A percentile compares a stretch with the other conserved stretches of the same genome.
Conservation (phyloP, 2,329 filamentous ascomycete species). For the Fusarium acutatum region DNA sequence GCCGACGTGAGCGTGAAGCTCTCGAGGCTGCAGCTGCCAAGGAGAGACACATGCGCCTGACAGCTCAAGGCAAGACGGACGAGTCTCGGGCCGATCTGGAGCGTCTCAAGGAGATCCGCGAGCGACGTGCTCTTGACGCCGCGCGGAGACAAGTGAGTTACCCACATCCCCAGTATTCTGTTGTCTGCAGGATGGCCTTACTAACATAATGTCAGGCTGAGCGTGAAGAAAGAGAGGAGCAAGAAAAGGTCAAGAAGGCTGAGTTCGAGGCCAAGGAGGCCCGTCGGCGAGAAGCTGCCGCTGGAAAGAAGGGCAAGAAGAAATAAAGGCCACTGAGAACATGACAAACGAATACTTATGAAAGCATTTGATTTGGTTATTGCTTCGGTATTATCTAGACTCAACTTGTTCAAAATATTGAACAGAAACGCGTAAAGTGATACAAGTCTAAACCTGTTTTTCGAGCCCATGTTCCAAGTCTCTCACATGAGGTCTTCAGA, state of each 20-base stretch:
- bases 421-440: background rate
- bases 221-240: constrained; percentile 64
- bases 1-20: constrained; percentile 72
- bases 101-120: constrained; percentile 80
- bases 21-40: constrained; percentile 87
- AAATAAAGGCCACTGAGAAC: constrained; percentile 42
- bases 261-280: constrained; percentile 65
- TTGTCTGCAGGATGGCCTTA: background rate
- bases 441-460: background rate
- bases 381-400: background rate
- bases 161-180: too few species aligned
- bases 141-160: constrained; percentile 76
- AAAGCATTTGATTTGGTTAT: background rate
- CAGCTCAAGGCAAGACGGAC: constrained; percentile 95
- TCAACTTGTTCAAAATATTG: background rate
- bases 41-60: constrained; percentile 89
- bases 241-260: constrained; percentile 56
- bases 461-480: background rate
- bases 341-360: background rate
- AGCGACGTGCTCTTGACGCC: constrained; percentile 86
- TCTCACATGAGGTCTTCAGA: background rate
- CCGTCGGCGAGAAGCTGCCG: constrained; percentile 61
- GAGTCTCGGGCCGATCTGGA: constrained; percentile 91
- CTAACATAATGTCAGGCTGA: constrained; percentile 57
- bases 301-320: constrained; percentile 59